Conservation (phyloP, 2,329 filamentous ascomycete genomes). For the Monosporascus sp. region DNA sequence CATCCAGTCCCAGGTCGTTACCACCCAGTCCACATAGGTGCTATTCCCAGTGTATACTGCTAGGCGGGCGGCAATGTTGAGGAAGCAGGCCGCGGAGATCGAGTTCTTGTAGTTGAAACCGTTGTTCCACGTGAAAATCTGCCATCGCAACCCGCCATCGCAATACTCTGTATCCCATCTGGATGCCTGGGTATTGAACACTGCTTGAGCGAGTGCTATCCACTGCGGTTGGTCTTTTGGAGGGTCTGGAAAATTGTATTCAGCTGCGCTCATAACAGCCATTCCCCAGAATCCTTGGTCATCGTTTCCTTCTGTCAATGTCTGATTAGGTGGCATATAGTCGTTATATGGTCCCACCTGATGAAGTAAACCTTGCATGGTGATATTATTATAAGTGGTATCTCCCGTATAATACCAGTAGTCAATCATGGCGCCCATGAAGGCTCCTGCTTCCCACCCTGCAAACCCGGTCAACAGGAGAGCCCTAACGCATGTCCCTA, state of each 20-base stretch:
- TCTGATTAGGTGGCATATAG: conserved; percentile 74
- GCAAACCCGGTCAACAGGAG: conserved; percentile 4
- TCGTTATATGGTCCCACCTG: conserved; percentile 69
- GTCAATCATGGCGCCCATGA: conserved; percentile 67
- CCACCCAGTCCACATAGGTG: conserved; percentile 75
- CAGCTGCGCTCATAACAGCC: conserved; percentile 64
- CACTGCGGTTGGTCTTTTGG: conserved; percentile 54
- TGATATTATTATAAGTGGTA: conserved; percentile 62
- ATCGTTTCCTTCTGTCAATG: conserved; percentile 64
- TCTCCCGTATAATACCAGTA: conserved; percentile 84
- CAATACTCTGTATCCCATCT: conserved; percentile 69
- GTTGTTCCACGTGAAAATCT: conserved; percentile 77
- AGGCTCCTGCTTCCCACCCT: conserved; percentile 72
- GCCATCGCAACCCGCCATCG: conserved; percentile 74
- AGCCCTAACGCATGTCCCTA: not conserved
- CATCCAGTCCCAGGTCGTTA: conserved; percentile 68
- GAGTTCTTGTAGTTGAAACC: conserved; percentile 76
- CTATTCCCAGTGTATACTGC: conserved; percentile 72
- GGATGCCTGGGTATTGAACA: conserved; percentile 72
- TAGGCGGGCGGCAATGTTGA: conserved; percentile 60
- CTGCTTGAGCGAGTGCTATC: conserved; percentile 69
- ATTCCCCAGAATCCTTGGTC: conserved; percentile 73
- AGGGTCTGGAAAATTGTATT: conserved; percentile 62
- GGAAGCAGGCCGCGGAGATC: conserved; percentile 59
- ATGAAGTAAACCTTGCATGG: conserved; percentile 62